Evolutionary conservation across 495 filamentous ascomycete species (phyloP).

Genomic region (Xylaria sp.): DNA sequence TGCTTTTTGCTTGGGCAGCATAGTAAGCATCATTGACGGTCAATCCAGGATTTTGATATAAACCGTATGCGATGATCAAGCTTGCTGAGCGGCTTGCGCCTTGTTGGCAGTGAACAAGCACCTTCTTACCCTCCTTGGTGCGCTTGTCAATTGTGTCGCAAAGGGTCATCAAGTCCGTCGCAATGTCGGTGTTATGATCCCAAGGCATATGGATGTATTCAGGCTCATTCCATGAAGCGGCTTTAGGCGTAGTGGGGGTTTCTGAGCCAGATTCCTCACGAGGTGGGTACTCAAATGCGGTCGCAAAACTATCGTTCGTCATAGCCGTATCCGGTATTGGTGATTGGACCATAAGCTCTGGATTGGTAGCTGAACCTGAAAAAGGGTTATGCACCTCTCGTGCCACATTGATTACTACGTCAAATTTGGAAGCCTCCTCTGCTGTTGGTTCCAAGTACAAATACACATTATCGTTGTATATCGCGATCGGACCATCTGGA

Average conservation of each 20-base stretch:
- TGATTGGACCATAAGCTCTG: conserved; percentile 44
- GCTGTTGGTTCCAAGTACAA: conserved; percentile 89
- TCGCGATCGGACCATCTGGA: conserved; percentile 88
- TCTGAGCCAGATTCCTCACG: conserved; percentile 41
- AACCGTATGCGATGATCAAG: conserved; percentile 92
- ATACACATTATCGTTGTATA: conserved; percentile 92
- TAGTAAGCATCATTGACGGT: conserved; percentile 94
- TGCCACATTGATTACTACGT: conserved; percentile 94
- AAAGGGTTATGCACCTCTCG: conserved; percentile 94
- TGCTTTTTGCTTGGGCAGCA: conserved; percentile 84
- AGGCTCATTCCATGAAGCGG: conserved; percentile 62
- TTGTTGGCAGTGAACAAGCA: conserved; percentile 94
- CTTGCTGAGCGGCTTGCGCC: conserved; percentile 97
- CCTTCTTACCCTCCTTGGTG: conserved; percentile 79
- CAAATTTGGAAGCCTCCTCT: conserved; percentile 84
- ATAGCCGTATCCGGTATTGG: conserved; percentile 73
- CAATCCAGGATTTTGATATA: conserved; percentile 86
- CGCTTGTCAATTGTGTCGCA: conserved; percentile 87
- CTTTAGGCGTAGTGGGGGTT: conserved; percentile 66
- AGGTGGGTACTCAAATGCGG: conserved; percentile 68
- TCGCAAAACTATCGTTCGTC: conserved; percentile 73
- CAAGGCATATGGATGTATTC: conserved; percentile 97
- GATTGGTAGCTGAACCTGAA: conserved; percentile 46
- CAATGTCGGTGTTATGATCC: conserved; percentile 98
- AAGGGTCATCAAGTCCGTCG: conserved; percentile 81